Evolutionary conservation across 2,329 filamentous ascomycete species (phyloP).

Genomic region (Hypomyces perniciosus): DNA sequence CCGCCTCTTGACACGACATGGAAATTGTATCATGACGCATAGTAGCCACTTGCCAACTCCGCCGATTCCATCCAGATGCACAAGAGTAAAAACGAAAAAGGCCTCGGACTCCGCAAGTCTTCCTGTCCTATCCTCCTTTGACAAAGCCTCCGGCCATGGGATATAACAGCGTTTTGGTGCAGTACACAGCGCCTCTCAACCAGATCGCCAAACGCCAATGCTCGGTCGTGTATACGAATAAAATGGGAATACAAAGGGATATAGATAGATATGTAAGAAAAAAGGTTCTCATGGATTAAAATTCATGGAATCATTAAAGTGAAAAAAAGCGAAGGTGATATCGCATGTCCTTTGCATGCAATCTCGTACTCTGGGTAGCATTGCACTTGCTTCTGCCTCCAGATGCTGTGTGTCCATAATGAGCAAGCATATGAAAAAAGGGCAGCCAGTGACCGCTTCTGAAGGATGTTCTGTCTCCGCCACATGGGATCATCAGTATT

Average conservation of each 20-base stretch:
- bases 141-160: neutral
- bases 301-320: slow-evolving; percentile 14
- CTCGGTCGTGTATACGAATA: slow-evolving; percentile 21
- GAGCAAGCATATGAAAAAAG: slow-evolving; percentile 1
- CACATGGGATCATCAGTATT: slow-evolving; percentile 4
- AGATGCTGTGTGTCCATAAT: slow-evolving; percentile 15
- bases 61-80: slow-evolving; percentile 1
- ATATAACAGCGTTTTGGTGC: slow-evolving; percentile 16
- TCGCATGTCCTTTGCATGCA: neutral
- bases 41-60: neutral
- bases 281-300: slow-evolving; percentile 11
- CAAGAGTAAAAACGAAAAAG: neutral
- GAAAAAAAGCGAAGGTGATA: slow-evolving; percentile 1
- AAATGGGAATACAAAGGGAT: slow-evolving; percentile 9
- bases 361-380: neutral
- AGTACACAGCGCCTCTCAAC: slow-evolving; percentile 14
- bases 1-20: slow-evolving; percentile 2
- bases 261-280: neutral
- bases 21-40: slow-evolving; percentile 5
- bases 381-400: neutral
- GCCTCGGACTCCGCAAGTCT: neutral
- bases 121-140: neutral
- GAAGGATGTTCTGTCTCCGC: slow-evolving; percentile 10
- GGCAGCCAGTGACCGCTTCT: slow-evolving; percentile 5
- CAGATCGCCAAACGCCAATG: slow-evolving; percentile 28